Percentiles rank a stretch among this genome's conserved stretches.
Conservation (phyloP, 2,329 filamentous ascomycete species). For the Didymella glomerata region DNA sequence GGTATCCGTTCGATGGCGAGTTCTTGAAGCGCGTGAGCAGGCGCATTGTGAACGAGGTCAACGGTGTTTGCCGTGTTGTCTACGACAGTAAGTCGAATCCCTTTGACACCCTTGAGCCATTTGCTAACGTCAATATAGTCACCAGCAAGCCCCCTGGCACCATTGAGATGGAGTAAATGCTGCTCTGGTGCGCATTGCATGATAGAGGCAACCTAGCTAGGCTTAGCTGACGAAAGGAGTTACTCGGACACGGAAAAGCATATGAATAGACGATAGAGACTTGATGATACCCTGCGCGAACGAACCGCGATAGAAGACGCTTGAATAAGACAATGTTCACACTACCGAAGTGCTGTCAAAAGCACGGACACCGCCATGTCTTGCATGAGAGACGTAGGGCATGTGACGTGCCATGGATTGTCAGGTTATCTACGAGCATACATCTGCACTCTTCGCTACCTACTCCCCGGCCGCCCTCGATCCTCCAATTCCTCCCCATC, state of each 20-base stretch:
- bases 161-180: conserved; percentile 74
- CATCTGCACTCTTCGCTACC: no score
- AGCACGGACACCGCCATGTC: conserved; percentile 8
- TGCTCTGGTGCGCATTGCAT: neutral
- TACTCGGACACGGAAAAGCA: conserved; percentile 19
- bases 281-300: conserved; percentile 40
- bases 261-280: conserved; percentile 33
- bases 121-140: conserved; percentile 49
- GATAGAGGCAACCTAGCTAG: conserved; percentile 7
- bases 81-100: conserved; percentile 67
- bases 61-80: conserved; percentile 74
- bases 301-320: conserved; percentile 23
- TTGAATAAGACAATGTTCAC: conserved; percentile 13
- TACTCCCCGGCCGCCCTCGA: conserved; percentile 5
- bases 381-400: no score
- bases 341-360: conserved; percentile 37
- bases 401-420: no score
- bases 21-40: conserved; percentile 72
- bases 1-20: conserved; percentile 70
- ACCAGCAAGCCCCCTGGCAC: conserved; percentile 75
- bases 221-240: conserved; percentile 2
- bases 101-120: neutral
- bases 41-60: conserved; percentile 78
- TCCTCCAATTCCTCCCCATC: conserved; percentile 15
- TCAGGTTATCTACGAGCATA: no score